Evolutionary conservation across 1,284 basidiomycete genomes (phyloP).

Genomic region (Melampsora americana): DNA sequence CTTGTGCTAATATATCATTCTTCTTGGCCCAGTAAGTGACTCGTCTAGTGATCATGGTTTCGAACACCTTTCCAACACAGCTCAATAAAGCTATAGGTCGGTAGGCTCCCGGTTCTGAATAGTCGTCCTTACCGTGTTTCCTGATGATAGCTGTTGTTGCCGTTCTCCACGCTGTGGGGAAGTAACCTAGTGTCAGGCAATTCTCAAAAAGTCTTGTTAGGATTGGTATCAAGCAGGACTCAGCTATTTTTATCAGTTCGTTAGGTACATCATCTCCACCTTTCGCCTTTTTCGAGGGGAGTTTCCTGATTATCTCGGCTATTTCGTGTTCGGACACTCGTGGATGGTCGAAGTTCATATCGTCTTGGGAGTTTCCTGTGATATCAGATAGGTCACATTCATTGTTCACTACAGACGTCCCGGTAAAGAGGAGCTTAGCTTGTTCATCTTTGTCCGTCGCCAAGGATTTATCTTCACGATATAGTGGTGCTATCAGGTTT

Average conservation of each 20-base stretch:
- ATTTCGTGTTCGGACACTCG: not conserved
- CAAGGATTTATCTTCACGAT: not conserved
- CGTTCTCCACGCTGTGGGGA: slow-evolving; percentile 8
- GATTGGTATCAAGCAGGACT: not conserved
- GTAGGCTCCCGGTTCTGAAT: slow-evolving; percentile 7
- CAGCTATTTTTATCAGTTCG: slow-evolving; percentile 9
- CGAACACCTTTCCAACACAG: slow-evolving; percentile 12
- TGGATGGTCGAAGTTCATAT: not conserved
- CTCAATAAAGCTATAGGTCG: slow-evolving; percentile 12
- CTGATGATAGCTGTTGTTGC: slow-evolving; percentile 10
- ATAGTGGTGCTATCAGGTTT: not conserved
- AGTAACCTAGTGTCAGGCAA: not conserved
- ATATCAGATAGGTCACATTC: slow-evolving; percentile 9
- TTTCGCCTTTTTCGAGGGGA: slow-evolving; percentile 15
- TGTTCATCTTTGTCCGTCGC: not conserved
- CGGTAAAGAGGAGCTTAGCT: slow-evolving; percentile 14
- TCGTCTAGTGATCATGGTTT: not conserved
- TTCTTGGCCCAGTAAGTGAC: not conserved
- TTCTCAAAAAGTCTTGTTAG: not conserved
- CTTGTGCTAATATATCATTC: not conserved
- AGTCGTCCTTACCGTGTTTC: slow-evolving; percentile 5
- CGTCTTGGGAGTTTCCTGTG: not conserved
- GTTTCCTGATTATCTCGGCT: not conserved
- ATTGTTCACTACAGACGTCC: not conserved
- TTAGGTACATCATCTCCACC: slow-evolving; percentile 15